Evolutionary conservation across 2,329 filamentous ascomycete genomes (phyloP).

Genomic region (Diplodia scrobiculata): DNA sequence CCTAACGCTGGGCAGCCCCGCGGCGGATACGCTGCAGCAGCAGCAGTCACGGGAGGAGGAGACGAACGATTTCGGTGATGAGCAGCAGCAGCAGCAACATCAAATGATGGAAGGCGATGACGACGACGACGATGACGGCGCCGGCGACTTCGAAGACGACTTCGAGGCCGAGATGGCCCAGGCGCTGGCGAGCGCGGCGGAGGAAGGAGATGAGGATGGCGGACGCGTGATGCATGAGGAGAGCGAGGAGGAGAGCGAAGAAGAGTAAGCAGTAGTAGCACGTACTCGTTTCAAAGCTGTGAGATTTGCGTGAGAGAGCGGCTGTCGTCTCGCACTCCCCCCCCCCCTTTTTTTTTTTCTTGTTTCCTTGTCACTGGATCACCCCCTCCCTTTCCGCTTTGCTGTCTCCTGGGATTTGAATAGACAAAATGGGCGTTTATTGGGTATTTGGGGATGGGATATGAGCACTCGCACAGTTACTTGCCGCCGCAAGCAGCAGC

Average conservation of each 20-base stretch:
- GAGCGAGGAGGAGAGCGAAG: slow-evolving; percentile 49
- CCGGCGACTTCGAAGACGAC: slow-evolving; percentile 43
- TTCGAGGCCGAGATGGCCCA: slow-evolving; percentile 49
- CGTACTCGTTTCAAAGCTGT: not conserved
- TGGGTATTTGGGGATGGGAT: too few relatives aligned
- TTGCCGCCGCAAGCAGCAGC: too few relatives aligned
- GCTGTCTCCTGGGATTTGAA: too few relatives aligned
- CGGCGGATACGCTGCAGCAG: slow-evolving; percentile 30
- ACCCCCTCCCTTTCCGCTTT: too few relatives aligned
- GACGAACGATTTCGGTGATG: not conserved
- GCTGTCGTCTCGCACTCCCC: too few relatives aligned
- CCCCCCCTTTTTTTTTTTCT: too few relatives aligned
- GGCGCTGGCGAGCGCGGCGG: slow-evolving; percentile 38
- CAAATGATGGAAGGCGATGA: slow-evolving; percentile 40
- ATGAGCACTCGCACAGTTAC: too few relatives aligned
- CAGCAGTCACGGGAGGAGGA: not conserved
- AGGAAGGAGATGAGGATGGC: slow-evolving; percentile 30
- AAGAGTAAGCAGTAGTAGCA: slow-evolving; percentile 38
- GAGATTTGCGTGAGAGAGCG: too few relatives aligned
- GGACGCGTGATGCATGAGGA: slow-evolving; percentile 37
- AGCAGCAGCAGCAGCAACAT: slow-evolving; percentile 29
- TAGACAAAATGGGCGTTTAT: too few relatives aligned
- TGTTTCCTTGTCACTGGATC: too few relatives aligned
- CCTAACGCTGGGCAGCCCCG: slow-evolving; percentile 42
- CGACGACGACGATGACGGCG: slow-evolving; percentile 37